A percentile compares a stretch with the other conserved stretches of the same genome.
phyloP scores from a whole-genome alignment of 2,329 filamentous ascomycete genomes.

The Claviceps pazoutovae region DNA sequence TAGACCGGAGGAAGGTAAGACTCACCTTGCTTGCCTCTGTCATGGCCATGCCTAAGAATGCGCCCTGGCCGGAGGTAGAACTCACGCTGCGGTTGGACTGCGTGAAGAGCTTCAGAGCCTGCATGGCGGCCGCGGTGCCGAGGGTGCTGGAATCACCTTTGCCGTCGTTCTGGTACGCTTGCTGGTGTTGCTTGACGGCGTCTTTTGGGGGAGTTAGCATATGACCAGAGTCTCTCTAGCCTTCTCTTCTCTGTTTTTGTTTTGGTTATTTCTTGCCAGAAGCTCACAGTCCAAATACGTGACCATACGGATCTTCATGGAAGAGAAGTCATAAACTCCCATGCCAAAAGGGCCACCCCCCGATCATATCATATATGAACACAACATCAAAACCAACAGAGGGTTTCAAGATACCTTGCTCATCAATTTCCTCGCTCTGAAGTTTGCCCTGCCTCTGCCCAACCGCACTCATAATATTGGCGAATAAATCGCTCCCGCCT shows the following conservation, averaged over 20 bases:
- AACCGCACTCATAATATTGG: constrained; percentile 31
- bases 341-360: too few relatives aligned
- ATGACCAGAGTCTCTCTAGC: too few relatives aligned
- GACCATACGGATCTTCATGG: too few relatives aligned
- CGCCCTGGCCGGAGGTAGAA: constrained; percentile 49
- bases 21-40: constrained; percentile 65
- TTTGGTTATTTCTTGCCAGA: too few relatives aligned
- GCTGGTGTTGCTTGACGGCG: constrained; percentile 61
- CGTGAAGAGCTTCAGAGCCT: constrained; percentile 69
- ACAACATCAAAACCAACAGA: neutral
- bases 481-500: constrained; percentile 35
- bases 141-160: constrained; percentile 36
- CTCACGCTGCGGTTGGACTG: constrained; percentile 34
- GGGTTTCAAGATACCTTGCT: constrained; percentile 27
- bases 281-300: too few relatives aligned
- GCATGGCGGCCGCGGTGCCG: constrained; percentile 65
- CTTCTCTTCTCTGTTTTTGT: too few relatives aligned
- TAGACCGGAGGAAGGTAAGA: neutral
- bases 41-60: constrained; percentile 78
- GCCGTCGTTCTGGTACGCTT: constrained; percentile 47
- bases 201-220: constrained; percentile 24
- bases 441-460: constrained; percentile 35
- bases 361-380: neutral
- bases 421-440: constrained; percentile 32
- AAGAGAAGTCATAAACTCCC: too few relatives aligned